Evolutionary conservation across 2,329 filamentous ascomycete species (phyloP).

Genomic region (Fusarium pilosicola): DNA sequence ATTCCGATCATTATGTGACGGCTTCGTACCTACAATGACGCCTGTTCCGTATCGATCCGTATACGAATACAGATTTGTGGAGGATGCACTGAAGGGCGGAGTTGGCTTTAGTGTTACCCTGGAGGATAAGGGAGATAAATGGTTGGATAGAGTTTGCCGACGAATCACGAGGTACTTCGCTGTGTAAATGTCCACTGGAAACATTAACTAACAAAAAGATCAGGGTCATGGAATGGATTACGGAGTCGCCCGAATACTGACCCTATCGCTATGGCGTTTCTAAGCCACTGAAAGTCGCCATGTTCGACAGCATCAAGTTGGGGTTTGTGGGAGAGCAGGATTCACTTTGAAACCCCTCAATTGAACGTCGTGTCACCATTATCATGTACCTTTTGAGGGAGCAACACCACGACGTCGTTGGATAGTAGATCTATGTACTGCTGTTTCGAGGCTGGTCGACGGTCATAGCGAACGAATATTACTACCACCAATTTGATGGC

Average conservation of each 20-base stretch:
- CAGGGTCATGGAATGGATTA: too few relatives aligned
- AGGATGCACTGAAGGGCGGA: neutral
- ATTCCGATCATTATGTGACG: conserved; percentile 22
- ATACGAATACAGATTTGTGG: neutral
- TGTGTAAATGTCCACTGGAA: neutral
- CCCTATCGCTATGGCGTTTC: neutral
- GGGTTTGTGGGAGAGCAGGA: neutral
- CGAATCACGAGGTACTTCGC: neutral
- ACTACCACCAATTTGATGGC: neutral
- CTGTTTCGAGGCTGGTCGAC: conserved; percentile 3
- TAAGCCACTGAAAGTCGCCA: neutral
- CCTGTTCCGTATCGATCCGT: neutral
- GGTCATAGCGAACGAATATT: conserved; percentile 4
- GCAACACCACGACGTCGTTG: neutral
- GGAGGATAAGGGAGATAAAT: neutral
- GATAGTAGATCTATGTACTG: neutral
- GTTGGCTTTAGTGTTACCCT: neutral
- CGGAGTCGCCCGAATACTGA: neutral
- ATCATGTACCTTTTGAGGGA: conserved; percentile 6
- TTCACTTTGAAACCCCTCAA: neutral
- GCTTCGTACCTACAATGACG: conserved; percentile 7
- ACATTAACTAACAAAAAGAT: neutral
- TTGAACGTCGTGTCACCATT: neutral
- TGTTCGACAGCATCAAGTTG: neutral
- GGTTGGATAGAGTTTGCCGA: neutral